Percentiles rank a stretch among this genome's conserved stretches.
Evolutionary conservation across 129 eudicot species (phyloP).

Genomic region (Saussurea involucrata): DNA sequence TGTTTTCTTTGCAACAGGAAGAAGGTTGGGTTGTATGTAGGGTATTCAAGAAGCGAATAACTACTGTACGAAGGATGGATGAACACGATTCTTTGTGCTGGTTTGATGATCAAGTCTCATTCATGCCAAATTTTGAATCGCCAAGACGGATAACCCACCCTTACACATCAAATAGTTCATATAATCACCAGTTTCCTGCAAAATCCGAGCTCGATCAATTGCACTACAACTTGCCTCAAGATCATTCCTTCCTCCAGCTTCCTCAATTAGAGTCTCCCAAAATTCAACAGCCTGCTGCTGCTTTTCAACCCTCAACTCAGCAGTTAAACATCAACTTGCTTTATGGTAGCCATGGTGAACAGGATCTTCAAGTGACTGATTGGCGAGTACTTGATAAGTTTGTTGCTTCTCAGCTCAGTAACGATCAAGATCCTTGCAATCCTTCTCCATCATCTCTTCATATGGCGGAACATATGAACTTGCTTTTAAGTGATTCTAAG

Average conservation of each 20-base stretch:
- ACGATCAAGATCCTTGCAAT: constrained; percentile 37
- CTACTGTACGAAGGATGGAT: constrained; percentile 48
- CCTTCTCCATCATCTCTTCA: constrained; percentile 35
- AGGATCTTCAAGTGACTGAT: constrained; percentile 65
- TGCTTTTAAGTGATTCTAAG: constrained; percentile 42
- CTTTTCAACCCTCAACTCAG: constrained; percentile 29
- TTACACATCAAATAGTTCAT: constrained; percentile 43
- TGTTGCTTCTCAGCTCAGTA: constrained; percentile 81
- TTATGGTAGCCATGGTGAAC: constrained; percentile 37
- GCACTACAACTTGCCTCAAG: constrained; percentile 49
- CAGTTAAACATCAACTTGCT: constrained; percentile 34
- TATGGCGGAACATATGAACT: constrained; percentile 43
- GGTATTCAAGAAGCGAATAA: constrained; percentile 73
- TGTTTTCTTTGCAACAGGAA: constrained; percentile 45
- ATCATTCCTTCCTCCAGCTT: constrained; percentile 53
- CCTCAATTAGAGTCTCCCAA: constrained; percentile 72
- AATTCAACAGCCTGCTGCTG: constrained; percentile 40
- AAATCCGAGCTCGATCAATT: constrained; percentile 53
- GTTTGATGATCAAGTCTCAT: constrained; percentile 78
- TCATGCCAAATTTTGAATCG: constrained; percentile 68
- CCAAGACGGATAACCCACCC: constrained; percentile 44
- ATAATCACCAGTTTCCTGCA: constrained; percentile 33
- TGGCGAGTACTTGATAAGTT: constrained; percentile 83
- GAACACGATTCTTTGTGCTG: constrained; percentile 64
- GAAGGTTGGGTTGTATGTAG: constrained; percentile 97